Percentiles rank a stretch among this genome's conserved stretches.
Evolutionary conservation across 139 green algal genomes (phyloP).

Genomic region (Chlamydomonas eustigma): DNA sequence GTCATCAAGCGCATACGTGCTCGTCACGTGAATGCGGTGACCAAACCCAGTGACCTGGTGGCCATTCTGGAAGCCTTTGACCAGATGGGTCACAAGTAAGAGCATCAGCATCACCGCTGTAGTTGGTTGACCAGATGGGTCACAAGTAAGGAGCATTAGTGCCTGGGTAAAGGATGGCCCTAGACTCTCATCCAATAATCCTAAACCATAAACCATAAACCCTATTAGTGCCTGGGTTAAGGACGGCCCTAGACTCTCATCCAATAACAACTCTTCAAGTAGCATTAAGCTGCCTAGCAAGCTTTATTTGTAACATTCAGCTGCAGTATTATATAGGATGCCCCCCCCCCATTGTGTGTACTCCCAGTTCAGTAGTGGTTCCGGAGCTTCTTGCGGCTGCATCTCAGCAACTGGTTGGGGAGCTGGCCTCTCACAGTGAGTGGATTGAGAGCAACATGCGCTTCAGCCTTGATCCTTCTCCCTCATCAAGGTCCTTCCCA

Average conservation of each 20-base stretch:
- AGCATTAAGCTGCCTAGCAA: too few species aligned
- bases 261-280: too few species aligned
- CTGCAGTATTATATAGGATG: slow-evolving; percentile 9
- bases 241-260: too few species aligned
- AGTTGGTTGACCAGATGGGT: too few species aligned
- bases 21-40: slow-evolving; percentile 5
- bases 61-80: slow-evolving; percentile 12
- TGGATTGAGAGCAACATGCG: neutral
- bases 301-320: too few species aligned
- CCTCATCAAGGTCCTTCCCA: too few species aligned
- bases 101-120: too few species aligned
- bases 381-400: slow-evolving; percentile 1
- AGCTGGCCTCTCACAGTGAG: slow-evolving; percentile 6
- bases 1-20: slow-evolving; percentile 19
- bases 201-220: too few species aligned
- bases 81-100: slow-evolving; percentile 6
- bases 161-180: too few species aligned
- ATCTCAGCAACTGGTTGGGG: neutral
- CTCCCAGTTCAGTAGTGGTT: neutral
- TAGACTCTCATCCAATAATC: too few species aligned
- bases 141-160: too few species aligned
- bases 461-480: neutral
- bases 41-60: slow-evolving; percentile 16
- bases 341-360: slow-evolving; percentile 9
- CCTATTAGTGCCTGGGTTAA: too few species aligned